These are phyloP conservation scores for Paramecium caudatum DNA, from an alignment of 73 alveolate genomes.

Conservation along the genomic window DNA sequence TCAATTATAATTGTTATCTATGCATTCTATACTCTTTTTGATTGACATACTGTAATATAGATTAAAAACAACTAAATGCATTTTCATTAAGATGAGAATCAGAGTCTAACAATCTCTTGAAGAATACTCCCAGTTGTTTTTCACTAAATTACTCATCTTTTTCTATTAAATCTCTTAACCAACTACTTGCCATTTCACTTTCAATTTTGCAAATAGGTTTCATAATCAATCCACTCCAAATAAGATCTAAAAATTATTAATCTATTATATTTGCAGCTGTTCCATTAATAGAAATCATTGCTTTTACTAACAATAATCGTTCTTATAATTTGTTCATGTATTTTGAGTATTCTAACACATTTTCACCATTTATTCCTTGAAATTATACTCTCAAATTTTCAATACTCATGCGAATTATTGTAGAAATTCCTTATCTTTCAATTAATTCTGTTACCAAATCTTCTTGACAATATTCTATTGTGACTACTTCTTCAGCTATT, in stretches of 20 bases:
- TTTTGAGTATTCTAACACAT: background rate
- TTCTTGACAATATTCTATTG: no score
- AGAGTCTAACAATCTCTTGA: background rate
- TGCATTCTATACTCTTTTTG: background rate
- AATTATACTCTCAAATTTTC: background rate
- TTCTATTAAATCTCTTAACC: conserved; percentile 55
- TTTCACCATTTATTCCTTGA: background rate
- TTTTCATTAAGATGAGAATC: conserved; percentile 33
- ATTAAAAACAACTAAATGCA: conserved; percentile 44
- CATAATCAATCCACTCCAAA: conserved; percentile 45
- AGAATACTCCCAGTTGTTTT: background rate
- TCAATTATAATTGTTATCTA: background rate
- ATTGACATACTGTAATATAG: background rate
- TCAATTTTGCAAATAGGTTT: conserved; percentile 41
- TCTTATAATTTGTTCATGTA: conserved; percentile 64
- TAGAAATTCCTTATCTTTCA: background rate
- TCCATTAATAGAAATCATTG: background rate
- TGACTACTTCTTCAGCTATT: no score
- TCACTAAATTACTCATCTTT: conserved; percentile 22
- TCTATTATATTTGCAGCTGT: background rate
- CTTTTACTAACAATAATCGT: conserved; percentile 17
- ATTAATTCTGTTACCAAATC: conserved; percentile 31
- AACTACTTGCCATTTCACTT: conserved; percentile 39
- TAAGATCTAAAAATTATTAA: conserved; percentile 12
- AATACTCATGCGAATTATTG: background rate